These are phyloP conservation scores for Camellia granthamiana DNA, from an alignment of 148 eudicot genomes.

Conservation along the genomic window DNA sequence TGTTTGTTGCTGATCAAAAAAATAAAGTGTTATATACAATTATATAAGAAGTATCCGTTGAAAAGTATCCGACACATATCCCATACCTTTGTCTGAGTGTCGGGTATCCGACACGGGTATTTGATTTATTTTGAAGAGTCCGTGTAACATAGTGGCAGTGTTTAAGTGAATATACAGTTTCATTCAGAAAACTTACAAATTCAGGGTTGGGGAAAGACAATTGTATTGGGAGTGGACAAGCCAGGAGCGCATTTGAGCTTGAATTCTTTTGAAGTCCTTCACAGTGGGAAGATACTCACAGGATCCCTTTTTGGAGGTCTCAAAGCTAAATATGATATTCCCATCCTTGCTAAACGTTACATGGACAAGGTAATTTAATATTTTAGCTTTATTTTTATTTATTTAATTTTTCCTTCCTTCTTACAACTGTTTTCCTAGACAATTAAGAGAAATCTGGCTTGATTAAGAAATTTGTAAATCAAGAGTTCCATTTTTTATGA, in stretches of 20 bases:
- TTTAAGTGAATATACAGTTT: too few relatives aligned
- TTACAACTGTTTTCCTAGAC: neutral
- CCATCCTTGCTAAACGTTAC: slow-evolving; percentile 64
- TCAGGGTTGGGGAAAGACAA: slow-evolving; percentile 96
- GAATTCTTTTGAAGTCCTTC: slow-evolving; percentile 50
- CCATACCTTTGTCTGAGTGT: too few relatives aligned
- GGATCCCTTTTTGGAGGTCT: slow-evolving; percentile 86
- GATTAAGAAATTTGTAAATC: neutral
- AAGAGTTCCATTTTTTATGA: neutral
- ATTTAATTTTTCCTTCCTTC: too few relatives aligned
- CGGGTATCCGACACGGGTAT: too few relatives aligned
- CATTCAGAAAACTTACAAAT: too few relatives aligned
- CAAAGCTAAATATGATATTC: slow-evolving; percentile 76
- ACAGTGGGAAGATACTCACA: slow-evolving; percentile 42
- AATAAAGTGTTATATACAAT: too few relatives aligned
- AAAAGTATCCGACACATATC: too few relatives aligned
- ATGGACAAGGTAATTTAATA: slow-evolving; percentile 56
- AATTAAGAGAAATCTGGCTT: neutral
- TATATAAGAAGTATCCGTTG: too few relatives aligned
- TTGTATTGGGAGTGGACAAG: slow-evolving; percentile 76
- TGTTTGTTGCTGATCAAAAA: too few relatives aligned
- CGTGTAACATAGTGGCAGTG: too few relatives aligned
- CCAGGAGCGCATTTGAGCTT: slow-evolving; percentile 56
- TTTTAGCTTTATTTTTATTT: neutral
- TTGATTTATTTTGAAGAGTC: too few relatives aligned